Base-by-base conservation (phyloP, 371 early-diverging fungal genomes). In the Zancudomyces culisetae region DNA sequence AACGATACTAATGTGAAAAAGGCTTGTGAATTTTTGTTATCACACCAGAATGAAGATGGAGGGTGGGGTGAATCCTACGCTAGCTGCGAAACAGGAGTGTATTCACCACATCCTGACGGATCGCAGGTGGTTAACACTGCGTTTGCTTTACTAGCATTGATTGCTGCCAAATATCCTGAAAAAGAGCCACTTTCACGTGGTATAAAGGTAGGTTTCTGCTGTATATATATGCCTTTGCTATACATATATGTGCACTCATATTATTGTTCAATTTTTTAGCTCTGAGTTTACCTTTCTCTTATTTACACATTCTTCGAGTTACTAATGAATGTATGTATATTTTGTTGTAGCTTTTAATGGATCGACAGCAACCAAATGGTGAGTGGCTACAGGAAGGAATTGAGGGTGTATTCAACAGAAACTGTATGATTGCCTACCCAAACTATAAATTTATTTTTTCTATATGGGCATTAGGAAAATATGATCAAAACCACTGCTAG, bases 61-160 rank as follows among this genome's bases (percentile, higher is more conserved):
- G 97, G 97, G 2, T 97, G 97, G 97, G 97, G 97, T 47, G 97
- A 97, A 62, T 70, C 79, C 4, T 97, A 90, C 72, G 80, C 83
- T 42, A 68, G 68, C 54, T 68, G 68, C 45, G 68, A 66, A 53
- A 43, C 49, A 52, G 69, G 63, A 26, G 42, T 48, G 39, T 68
- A 64, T 26, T 24, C 62, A 12, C 56, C 47, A 30, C 68, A 68
- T 28, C 68, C 68, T 4, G 58, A 56, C 58, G 35, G 77, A 70
- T 56, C 73, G 61, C 96, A 97, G 67, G 92, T 93, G 1, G 89
- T 91, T 3, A 80, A 93, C 48, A 95, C 96, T 0, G 74, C 90
- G 0, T 93, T 81, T 76, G 90, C 90, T 2, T 47, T 87, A 39
- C 72, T 94, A 66, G 81, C 83, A 0, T 70, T 97, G 48, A 72